Evolutionary conservation across 441 rosid species (phyloP).

Genomic region (Adansonia madagascariensis): DNA sequence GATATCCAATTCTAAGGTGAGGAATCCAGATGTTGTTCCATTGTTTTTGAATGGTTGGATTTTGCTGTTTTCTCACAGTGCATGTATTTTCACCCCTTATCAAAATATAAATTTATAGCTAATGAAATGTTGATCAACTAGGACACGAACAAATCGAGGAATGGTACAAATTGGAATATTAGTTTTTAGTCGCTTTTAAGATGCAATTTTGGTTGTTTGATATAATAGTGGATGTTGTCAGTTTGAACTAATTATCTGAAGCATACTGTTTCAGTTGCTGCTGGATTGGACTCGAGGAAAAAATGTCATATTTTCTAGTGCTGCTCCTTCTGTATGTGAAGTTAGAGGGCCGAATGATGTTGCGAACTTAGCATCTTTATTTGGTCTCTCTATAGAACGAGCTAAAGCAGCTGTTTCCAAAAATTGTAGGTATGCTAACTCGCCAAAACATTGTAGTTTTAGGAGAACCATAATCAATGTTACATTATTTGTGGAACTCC

Average conservation of each 20-base stretch:
- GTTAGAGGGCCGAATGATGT: constrained; percentile 91
- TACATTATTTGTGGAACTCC: constrained; percentile 21
- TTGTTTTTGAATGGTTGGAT: background rate
- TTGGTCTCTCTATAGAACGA: constrained; percentile 71
- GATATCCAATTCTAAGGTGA: constrained; percentile 76
- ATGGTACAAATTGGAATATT: background rate
- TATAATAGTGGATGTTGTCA: background rate
- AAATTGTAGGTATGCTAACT: constrained; percentile 70
- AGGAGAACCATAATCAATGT: constrained; percentile 18
- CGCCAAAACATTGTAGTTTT: constrained; percentile 17
- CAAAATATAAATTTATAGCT: background rate
- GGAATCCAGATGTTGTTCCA: constrained; percentile 17
- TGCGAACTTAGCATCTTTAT: constrained; percentile 68
- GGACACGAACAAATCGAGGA: background rate
- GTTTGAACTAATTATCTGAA: constrained; percentile 10
- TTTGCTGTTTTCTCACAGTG: background rate
- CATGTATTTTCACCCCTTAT: background rate
- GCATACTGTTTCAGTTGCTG: constrained; percentile 49
- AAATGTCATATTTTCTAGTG: constrained; percentile 73
- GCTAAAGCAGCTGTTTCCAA: constrained; percentile 78
- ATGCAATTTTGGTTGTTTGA: background rate
- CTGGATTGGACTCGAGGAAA: constrained; percentile 89
- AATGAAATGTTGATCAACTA: background rate
- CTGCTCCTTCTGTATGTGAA: constrained; percentile 70
- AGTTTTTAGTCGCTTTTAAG: background rate